Base-by-base conservation (phyloP, 805 yeast genomes). In the Teunomyces tritomae region DNA sequence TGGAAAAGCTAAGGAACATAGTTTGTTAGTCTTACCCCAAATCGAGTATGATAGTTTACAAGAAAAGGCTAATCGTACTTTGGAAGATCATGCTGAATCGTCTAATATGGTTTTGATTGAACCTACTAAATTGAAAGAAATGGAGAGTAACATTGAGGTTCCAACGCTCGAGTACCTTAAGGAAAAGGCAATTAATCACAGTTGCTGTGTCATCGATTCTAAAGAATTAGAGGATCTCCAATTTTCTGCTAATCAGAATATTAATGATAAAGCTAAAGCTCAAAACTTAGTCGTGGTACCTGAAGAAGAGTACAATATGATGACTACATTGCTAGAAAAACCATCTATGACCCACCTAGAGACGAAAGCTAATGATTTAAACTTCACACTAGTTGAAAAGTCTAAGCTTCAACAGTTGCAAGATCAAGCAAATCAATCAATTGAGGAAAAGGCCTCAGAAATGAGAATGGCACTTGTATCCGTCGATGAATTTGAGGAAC, bases 281-380 rank as follows among this genome's bases (percentile, higher is more conserved):
- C 33, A 43, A 11, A 60, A 59, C 3, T 48, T 57, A 30, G 54
- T 51, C 1, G 48, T 51, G 3, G 26, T 58, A 11, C 43, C 51
- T 0, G 49, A 51, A 26, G 41, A 39, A 1, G 57, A 58, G 13
- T 49, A 52, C 29, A 33, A 39, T 6, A 14, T 39, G 26, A 43
- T 43, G 51, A 28, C 28, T 40, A 49, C 47, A 14, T 39, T 20
- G 24, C 10, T 34, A 2, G 46, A 49, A 8, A 37, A 45, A n/a
- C 76, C 78, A 5, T 36, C 65, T 14, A 11, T 61, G 5, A 71
- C 66, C 0, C 57, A 61, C 39, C 34, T 77, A 28, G 56, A 48
- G 30, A 49, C 46, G 4, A 61, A 63, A 29, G 67, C 74, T 0
- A 35, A 29, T 3, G 46, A 51, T 7, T 46, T 33, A 20, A 30